Evolutionary conservation across 1,139 yeast genomes (phyloP).

Genomic region (Debaryomyces robertsiae): DNA sequence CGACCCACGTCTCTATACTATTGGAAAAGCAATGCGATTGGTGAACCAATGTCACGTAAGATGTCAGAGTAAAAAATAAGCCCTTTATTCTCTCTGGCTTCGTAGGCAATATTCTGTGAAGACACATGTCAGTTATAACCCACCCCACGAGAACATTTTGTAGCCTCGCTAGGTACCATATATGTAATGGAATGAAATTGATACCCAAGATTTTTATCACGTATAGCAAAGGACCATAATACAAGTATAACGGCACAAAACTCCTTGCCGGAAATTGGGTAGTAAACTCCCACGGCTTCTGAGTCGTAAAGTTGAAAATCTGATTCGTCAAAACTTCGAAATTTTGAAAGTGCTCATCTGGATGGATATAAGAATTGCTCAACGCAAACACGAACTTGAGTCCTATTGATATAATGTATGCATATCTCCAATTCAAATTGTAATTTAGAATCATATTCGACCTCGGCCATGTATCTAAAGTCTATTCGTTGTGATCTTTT

Average conservation of each 20-base stretch:
- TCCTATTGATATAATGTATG: conserved; percentile 45
- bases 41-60: conserved; percentile 76
- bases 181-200: conserved; percentile 41
- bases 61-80: conserved; percentile 66
- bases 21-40: conserved; percentile 92
- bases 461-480: background rate
- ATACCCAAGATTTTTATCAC: conserved; percentile 27
- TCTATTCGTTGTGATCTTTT: background rate
- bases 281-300: conserved; percentile 85
- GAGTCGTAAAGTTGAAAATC: conserved; percentile 52
- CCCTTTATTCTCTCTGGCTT: conserved; percentile 68
- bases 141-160: conserved; percentile 60
- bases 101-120: conserved; percentile 53
- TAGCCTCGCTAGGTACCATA: conserved; percentile 61
- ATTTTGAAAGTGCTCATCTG: conserved; percentile 95
- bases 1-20: conserved; percentile 73
- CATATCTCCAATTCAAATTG: conserved; percentile 44
- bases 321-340: conserved; percentile 66
- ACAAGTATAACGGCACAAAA: conserved; percentile 63
- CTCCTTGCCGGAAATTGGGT: conserved; percentile 67
- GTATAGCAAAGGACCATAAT: conserved; percentile 69
- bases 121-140: conserved; percentile 57
- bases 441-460: background rate
- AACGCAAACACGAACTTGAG: conserved; percentile 61
- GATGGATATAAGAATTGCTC: conserved; percentile 87